Conservation (phyloP, 805 yeast species). For the Yarrowia alimentaria region DNA sequence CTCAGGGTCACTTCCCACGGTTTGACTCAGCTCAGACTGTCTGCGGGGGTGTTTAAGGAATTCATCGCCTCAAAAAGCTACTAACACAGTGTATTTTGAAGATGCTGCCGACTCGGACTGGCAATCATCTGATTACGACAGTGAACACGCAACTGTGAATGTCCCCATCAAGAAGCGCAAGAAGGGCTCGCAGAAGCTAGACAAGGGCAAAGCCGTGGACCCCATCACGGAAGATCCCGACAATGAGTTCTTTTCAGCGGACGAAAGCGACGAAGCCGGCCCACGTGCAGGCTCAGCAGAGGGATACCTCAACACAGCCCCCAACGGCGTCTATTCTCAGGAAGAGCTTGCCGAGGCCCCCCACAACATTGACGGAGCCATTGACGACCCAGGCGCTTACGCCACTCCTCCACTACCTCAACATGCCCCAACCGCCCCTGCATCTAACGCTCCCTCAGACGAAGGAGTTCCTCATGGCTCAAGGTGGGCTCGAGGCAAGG, state of each 20-base stretch:
- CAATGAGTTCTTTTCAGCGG: conserved; percentile 4
- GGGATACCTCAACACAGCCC: conserved; percentile 13
- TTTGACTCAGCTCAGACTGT: no score
- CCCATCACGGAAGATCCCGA: conserved; percentile 17
- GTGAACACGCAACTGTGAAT: conserved; percentile 15
- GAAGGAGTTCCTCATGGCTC: conserved; percentile 5
- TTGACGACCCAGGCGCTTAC: no score
- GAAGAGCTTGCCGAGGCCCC: not conserved
- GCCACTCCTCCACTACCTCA: not conserved
- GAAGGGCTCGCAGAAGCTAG: not conserved
- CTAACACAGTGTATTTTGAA: conserved; percentile 21
- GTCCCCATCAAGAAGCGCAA: conserved; percentile 14
- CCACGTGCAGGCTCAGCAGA: conserved; percentile 10
- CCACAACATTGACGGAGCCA: no score
- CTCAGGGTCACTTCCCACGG: no score
- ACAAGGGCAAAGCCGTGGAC: not conserved
- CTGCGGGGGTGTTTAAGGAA: no score
- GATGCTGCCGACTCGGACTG: conserved; percentile 23
- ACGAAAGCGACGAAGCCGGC: conserved; percentile 7
- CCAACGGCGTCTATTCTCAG: conserved; percentile 1
- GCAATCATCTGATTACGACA: conserved; percentile 25
- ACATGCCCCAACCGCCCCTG: not conserved
- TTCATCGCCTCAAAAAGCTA: no score
- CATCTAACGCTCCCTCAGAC: not conserved
- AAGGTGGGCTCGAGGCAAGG: conserved; percentile 1